Base-by-base conservation (phyloP, 352 stramenopile species). In the Phytopythium sindhum region DNA sequence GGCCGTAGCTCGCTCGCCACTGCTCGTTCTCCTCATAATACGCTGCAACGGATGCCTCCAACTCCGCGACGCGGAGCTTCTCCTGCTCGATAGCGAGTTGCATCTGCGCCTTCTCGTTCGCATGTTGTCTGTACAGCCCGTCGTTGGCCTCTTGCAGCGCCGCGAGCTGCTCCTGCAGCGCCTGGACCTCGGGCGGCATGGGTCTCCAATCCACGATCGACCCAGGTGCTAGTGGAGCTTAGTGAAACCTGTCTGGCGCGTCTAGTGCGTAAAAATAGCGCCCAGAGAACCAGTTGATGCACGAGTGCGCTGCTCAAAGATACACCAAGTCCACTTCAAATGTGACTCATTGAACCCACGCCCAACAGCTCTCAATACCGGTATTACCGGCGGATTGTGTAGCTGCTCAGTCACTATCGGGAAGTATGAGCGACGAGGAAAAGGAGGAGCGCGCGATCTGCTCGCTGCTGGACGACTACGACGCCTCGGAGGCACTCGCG, bases 101-200 rank as follows among this genome's bases (percentile, higher is more conserved):
- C 79, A 91, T 91, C 60, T 89, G 79, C 29, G 80, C 79, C 65
- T 93, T 91, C 26, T 91, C 84, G 55, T 88, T 86, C 6, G 81
- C 80, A 57, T 86, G 82, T 48, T 90, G 78, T 48, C 74, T 72
- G 39, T 89, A 88, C 0, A 91, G 67, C 41, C 70, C 63, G 42
- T 91, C 85, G 65, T 88, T 86, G 17, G 72, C 76, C 52, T 81
- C 61, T 19, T 78, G 75, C 17, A 90, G 72, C 53, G 78, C 70
- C 10, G 72, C 69, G 17, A 88, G 66, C 57, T 91, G 80, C 24
- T 88, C 70, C 50, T 87, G 71, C n/a, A 77, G 68, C 37, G 55
- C 65, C 45, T 77, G 73, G 44, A 56, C 61, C 53, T 86, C 74
- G 19, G 50, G 12, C 10, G 50, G 50, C 50, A 56, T 56, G 24